Percentiles rank a stretch among this genome's conserved stretches.
phyloP scores from a whole-genome alignment of 31 red algal genomes.

The Porphyra umbilicalis region DNA sequence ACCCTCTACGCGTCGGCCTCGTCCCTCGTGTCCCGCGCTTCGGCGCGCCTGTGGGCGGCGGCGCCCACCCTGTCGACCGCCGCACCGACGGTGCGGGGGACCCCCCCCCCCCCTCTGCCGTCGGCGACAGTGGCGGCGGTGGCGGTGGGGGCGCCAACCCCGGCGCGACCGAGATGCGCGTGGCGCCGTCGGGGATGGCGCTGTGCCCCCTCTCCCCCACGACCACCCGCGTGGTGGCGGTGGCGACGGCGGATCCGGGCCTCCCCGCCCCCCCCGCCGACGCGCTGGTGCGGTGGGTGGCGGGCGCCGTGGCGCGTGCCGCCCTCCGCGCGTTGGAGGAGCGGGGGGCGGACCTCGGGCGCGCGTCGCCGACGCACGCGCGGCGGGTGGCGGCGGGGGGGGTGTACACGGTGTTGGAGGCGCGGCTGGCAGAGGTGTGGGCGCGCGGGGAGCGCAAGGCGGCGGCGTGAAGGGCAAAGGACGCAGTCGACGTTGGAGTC shows the following conservation, averaged over 20 bases:
- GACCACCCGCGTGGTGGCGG: neutral
- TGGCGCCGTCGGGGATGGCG: neutral
- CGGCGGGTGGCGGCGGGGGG: neutral
- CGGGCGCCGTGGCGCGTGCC: neutral
- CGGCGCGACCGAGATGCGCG: neutral
- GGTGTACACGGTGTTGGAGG: neutral
- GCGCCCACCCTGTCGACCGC: no score
- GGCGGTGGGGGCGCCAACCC: no score
- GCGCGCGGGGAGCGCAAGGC: neutral
- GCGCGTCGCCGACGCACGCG: neutral
- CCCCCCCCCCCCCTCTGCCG: no score
- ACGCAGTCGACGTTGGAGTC: no score
- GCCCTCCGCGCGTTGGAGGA: neutral
- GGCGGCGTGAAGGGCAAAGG: no score
- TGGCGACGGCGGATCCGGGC: neutral
- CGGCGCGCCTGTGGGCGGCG: neutral
- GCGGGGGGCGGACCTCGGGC: neutral
- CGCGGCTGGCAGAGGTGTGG: neutral
- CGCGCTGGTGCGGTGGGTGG: neutral
- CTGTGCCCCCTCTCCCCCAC: neutral
- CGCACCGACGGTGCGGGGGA: no score
- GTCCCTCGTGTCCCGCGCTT: neutral
- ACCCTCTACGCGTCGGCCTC: no score
- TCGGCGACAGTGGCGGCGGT: no score
- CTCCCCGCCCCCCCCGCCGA: neutral